Base-by-base conservation (phyloP, 176 grass and related monocot genomes). In the Areca catechu region DNA sequence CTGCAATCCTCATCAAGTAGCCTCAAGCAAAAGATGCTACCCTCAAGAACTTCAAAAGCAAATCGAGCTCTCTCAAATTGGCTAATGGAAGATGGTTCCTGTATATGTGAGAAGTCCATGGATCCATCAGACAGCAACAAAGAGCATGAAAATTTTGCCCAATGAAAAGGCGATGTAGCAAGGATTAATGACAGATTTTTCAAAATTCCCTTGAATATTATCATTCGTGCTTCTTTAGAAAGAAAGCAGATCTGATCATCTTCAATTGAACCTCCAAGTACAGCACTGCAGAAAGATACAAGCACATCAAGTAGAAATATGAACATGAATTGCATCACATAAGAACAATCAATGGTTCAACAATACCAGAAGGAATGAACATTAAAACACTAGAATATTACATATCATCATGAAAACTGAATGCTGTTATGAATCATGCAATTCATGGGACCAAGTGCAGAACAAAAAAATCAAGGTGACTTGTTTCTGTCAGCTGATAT, bases 231-330 rank as follows among this genome's bases (percentile, higher is more conserved):
- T 68, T 76, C 71, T 88, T 65, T 54, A 60, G 86, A 88, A 61
- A 90, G 67, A 74, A 88, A 96, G 73, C 86, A 90, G 24, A 81
- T 67, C 66, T 55, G 71, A 53, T 88, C 80, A 56, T 89, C 67
- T 90, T 82, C 65, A 65, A 47, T 68, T 43, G 83, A 88, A 20
- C 77, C 92, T 87, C 92, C 92, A 82, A 96, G 86, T 43, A 68
- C 80, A 71, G 74, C 74, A 88, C 80, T 95, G 57, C 68, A 90
- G 10, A 43, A 43, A 43, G 34, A 43, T 43, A 43, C 10, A 43
- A 43, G 12, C 34, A 43, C 34, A 14, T 43, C 1, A 43, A 43
- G 34, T 12, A 14, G 10, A 43, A 14, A 43, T 43, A 43, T 43
- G 34, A 14, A 14, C 34, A 43, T 9, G 10, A 43, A 43, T 10